phyloP scores from a whole-genome alignment of 495 filamentous ascomycete genomes.

The Podospora sp. region DNA sequence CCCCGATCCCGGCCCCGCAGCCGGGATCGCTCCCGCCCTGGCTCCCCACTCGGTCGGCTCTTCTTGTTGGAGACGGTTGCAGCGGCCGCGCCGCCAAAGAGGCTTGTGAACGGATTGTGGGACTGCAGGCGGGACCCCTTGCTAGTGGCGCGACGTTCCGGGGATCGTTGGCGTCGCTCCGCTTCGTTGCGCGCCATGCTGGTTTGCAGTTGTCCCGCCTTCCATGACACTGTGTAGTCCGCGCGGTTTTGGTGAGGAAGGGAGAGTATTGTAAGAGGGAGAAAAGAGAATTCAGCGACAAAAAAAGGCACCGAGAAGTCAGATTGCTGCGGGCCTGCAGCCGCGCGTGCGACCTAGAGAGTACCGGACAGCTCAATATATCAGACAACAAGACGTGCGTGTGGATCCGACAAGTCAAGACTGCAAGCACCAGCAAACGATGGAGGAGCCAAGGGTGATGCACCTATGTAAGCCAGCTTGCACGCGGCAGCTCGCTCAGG shows the following conservation, averaged over 20 bases:
- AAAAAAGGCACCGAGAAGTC: neutral
- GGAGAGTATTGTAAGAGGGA: neutral
- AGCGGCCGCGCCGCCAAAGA: constrained; percentile 13
- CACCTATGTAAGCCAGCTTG: neutral
- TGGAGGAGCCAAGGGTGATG: neutral
- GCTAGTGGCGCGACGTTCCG: constrained; percentile 12
- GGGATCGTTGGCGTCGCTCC: constrained; percentile 12
- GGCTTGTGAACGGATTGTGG: neutral
- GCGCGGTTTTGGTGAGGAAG: neutral
- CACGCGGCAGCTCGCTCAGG: constrained; percentile 1
- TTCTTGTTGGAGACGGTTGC: neutral
- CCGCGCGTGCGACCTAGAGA: neutral
- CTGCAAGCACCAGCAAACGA: neutral
- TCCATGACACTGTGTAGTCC: constrained; percentile 16
- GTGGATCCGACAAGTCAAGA: neutral
- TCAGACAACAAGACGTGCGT: neutral
- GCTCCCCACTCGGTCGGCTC: neutral
- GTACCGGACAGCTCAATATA: neutral
- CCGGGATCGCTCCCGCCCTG: neutral
- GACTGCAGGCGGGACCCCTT: constrained; percentile 11
- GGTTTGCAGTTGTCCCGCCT: neutral
- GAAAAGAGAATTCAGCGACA: neutral
- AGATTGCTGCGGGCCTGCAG: neutral
- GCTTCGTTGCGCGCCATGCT: constrained; percentile 16
- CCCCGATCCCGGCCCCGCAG: constrained; percentile 5